Percentiles rank a stretch among this genome's conserved stretches.
phyloP scores from a whole-genome alignment of 2,329 filamentous ascomycete genomes.

The Epichloe coenophiala region DNA sequence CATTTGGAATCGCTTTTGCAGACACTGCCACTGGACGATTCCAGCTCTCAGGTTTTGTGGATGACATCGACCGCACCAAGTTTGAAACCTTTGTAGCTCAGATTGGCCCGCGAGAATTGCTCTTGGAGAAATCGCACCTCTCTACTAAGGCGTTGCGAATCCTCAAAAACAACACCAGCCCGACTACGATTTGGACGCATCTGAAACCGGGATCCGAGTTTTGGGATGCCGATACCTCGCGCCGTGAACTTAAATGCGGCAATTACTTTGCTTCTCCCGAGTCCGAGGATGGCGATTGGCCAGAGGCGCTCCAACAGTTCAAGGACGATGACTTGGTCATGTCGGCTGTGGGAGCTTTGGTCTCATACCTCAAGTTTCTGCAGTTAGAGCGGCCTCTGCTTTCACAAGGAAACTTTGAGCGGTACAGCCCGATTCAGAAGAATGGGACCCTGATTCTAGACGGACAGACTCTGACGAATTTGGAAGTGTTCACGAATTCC shows the following conservation, averaged over 20 bases:
- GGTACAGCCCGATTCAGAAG: slow-evolving; percentile 81
- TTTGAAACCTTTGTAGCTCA: slow-evolving; percentile 97
- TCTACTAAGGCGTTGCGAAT: slow-evolving; percentile 86
- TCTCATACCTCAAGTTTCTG: slow-evolving; percentile 73
- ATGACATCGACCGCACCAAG: slow-evolving; percentile 86
- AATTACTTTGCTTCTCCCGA: slow-evolving; percentile 61
- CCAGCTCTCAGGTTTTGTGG: slow-evolving; percentile 79
- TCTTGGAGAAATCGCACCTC: slow-evolving; percentile 76
- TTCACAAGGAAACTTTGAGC: slow-evolving; percentile 79
- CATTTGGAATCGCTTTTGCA: slow-evolving; percentile 85
- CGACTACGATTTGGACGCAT: slow-evolving; percentile 91
- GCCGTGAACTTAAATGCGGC: slow-evolving; percentile 66
- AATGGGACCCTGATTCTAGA: slow-evolving; percentile 89
- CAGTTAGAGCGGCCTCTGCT: slow-evolving; percentile 83
- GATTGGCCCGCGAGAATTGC: slow-evolving; percentile 72
- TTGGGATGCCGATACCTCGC: slow-evolving; percentile 71
- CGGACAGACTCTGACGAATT: slow-evolving; percentile 90
- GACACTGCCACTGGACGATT: slow-evolving; percentile 95
- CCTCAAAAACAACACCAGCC: slow-evolving; percentile 86
- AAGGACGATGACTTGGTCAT: slow-evolving; percentile 71
- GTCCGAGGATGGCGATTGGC: slow-evolving; percentile 54
- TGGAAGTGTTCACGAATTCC: slow-evolving; percentile 93
- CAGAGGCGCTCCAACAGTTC: slow-evolving; percentile 55
- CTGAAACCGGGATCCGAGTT: slow-evolving; percentile 81
- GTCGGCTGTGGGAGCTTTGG: slow-evolving; percentile 78